Conservation (phyloP, 306 rosid species). For the Malus fusca region DNA sequence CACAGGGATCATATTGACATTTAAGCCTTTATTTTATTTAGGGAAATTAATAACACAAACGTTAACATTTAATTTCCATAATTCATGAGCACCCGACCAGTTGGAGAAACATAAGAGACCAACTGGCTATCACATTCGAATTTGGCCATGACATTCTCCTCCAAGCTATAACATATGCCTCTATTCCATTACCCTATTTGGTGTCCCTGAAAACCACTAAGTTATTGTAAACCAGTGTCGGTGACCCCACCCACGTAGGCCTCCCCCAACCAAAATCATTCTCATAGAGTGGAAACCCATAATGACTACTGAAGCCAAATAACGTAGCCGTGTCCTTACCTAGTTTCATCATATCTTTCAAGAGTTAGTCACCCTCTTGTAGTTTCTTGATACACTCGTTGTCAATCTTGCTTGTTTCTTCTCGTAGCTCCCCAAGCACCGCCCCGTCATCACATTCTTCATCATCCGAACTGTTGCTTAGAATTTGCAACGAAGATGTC, state of each 20-base stretch:
- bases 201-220: background rate
- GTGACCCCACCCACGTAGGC: constrained; percentile 8
- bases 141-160: constrained; percentile 1
- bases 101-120: background rate
- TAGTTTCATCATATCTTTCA: background rate
- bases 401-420: background rate
- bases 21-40: too few relatives aligned
- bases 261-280: constrained; percentile 31
- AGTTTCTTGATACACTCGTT: background rate
- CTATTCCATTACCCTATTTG: constrained; percentile 1
- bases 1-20: too few relatives aligned
- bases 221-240: background rate
- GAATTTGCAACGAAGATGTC: background rate
- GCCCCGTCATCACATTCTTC: background rate
- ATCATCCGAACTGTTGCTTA: background rate
- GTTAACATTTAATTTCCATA: too few relatives aligned
- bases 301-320: constrained; percentile 10
- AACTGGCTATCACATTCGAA: background rate
- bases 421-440: constrained; percentile 18
- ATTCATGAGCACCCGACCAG: background rate
- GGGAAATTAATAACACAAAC: too few relatives aligned
- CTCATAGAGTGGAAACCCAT: constrained; percentile 21
- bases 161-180: constrained; percentile 6
- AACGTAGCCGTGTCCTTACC: background rate
- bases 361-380: background rate